Base-by-base conservation (phyloP, 257 asterid species). In the Ajuga chamaepitys region DNA sequence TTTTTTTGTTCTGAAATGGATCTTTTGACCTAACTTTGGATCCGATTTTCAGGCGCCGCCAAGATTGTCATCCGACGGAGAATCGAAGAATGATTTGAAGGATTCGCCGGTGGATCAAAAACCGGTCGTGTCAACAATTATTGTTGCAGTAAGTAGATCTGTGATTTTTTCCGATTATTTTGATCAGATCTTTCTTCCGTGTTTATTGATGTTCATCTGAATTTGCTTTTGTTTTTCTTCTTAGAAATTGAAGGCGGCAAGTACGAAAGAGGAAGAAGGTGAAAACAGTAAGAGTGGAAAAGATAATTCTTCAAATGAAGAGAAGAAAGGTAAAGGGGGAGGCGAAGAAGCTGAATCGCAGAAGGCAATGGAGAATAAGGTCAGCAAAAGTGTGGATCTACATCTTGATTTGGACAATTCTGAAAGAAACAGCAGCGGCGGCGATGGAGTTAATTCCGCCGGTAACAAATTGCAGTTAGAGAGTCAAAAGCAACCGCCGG, bases 41-140 rank as follows among this genome's bases (percentile, higher is more conserved):
- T 35, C 41, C 24, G 42, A 58, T 63, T 72, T 40, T 67, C 70
- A 93, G 97, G 96, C 96, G 56, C 89, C 96, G 45, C 99, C 97
- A 24, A 80, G 85, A 71, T 70, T 80, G 0, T 87, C 96, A 0
- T 89, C 91, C 2, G 91, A 84, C 44, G 79, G 85, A 28, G 88
- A 78, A 47, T 59, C 63, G 2, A 79, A 77, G 64, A 66, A 75
- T 1, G 82, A 77, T 62, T 37, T 66, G 51, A 70, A 66, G 25
- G 68, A 64, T 18, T 69, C 75, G 4, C 62, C 71, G 9, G 73
- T 62, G 53, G 86, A 83, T 45, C 80, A 71, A 34, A 90, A 86
- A 80, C 84, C 81, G 2, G 71, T 58, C 67, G 53, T 48, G 4
- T 57, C 88, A 14, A 67, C 88, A 14, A 67, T 53, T 40, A 66